Evolutionary conservation across 148 eudicot species (phyloP), one percentile per base, ranked within the genome.

Genomic region (Cornus florida): DNA sequence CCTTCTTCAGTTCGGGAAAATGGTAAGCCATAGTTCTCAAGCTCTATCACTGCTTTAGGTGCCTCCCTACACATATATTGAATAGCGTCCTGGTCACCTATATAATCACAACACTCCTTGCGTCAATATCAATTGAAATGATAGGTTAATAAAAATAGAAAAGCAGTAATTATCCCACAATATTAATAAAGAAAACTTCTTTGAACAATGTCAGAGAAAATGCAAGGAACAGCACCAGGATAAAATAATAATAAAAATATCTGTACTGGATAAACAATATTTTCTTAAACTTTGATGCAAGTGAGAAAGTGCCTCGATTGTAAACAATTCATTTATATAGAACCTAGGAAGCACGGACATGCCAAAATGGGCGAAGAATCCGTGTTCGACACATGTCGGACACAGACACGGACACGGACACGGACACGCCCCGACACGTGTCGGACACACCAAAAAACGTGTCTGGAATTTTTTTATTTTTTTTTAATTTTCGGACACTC

Each of bases 31-130:
- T 97, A 97, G 80, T 97, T 92, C 82, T 97, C 98, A 82, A 97
- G 98, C 88, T 97, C 99, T 79, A 97, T 97, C 69, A 97, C 99
- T 81, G 98, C 99, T 87, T 94, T 92, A 20, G 99, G 99, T 80
- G 99, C 99, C 87, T 97, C 99, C 75, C 99, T 97, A 80, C 99
- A 97, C 99, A 97, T 97, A 66, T 97, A 97, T 70, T 97, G 99
- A 82, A 97, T 94, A 76, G 99, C 97, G 85, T 97, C 99, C 83
- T 97, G 99, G 78, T 97, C 99, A 84, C 99, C 99, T 97, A 78
- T 31, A 82, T 67, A 84, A 72, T 22, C 23, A 83, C 70, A 86
- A 57, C 1, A 60, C 20, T 77, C 41, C 71, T 64, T 24, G 65
- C 73, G 31, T 64, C 2, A 67, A 38, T 38, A 73, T 71, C 17